Percentiles rank a stretch among this genome's conserved stretches.
phyloP scores from a whole-genome alignment of 2,329 filamentous ascomycete genomes.

The Coleophoma eucalyptorum region DNA sequence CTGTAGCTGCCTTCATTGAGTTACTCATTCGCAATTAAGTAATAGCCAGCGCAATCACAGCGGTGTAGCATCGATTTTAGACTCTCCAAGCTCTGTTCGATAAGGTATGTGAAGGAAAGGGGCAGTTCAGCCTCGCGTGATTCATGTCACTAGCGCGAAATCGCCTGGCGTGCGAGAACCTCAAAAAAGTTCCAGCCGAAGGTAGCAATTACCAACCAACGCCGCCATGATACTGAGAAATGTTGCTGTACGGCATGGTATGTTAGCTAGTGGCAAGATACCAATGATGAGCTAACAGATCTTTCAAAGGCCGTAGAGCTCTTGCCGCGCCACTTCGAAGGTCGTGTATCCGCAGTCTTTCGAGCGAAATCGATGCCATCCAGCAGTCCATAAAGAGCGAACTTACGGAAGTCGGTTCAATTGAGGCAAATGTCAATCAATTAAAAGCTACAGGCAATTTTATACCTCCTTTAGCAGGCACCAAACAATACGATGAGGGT shows the following conservation, averaged over 20 bases:
- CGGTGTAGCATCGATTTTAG: too few relatives aligned
- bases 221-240: slow-evolving; percentile 54
- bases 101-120: too few relatives aligned
- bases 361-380: slow-evolving; percentile 18
- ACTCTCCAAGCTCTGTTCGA: too few relatives aligned
- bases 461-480: slow-evolving; percentile 14
- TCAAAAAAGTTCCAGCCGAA: slow-evolving; percentile 21
- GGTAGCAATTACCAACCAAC: slow-evolving; percentile 8
- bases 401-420: slow-evolving; percentile 6
- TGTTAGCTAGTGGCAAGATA: slow-evolving; percentile 12
- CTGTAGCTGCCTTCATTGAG: too few relatives aligned
- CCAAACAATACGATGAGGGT: neutral
- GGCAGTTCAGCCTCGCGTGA: slow-evolving; percentile 5
- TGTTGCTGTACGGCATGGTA: slow-evolving; percentile 50
- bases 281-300: slow-evolving; percentile 14
- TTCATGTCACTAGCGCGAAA: slow-evolving; percentile 11
- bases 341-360: slow-evolving; percentile 35
- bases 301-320: slow-evolving; percentile 45
- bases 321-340: slow-evolving; percentile 38
- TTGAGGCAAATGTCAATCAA: slow-evolving; percentile 17
- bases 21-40: too few relatives aligned
- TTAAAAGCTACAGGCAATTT: slow-evolving; percentile 13
- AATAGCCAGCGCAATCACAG: too few relatives aligned
- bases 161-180: slow-evolving; percentile 7
- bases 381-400: slow-evolving; percentile 6